These are phyloP conservation scores for Prunus padus DNA, from an alignment of 306 rosid genomes.

Conservation along the genomic window DNA sequence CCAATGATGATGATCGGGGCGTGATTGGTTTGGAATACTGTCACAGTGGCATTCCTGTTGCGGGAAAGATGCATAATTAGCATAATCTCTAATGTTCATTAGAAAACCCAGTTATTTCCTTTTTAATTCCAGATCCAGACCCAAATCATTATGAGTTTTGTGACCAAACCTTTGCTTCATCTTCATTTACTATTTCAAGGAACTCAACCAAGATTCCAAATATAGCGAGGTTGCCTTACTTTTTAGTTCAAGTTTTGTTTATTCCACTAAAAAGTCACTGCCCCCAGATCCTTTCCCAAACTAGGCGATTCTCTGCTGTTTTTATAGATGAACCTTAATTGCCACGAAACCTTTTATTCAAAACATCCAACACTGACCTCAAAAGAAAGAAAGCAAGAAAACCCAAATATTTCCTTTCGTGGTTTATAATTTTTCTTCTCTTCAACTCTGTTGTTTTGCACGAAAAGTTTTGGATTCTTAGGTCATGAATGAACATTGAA, in stretches of 20 bases:
- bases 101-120: neutral
- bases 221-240: neutral
- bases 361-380: neutral
- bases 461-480: neutral
- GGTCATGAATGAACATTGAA: neutral
- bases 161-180: neutral
- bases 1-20: too few relatives aligned
- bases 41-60: too few relatives aligned
- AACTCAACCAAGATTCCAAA: neutral
- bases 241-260: neutral
- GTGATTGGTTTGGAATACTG: too few relatives aligned
- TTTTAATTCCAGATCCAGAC: neutral
- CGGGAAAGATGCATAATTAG: too few relatives aligned
- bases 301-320: neutral
- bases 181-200: neutral
- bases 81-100: too few relatives aligned
- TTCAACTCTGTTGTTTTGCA: neutral
- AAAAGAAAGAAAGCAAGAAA: slow-evolving; percentile 11
- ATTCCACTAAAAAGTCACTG: too few relatives aligned
- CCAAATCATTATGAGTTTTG: neutral
- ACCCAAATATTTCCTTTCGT: neutral
- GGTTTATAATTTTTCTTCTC: neutral
- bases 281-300: neutral
- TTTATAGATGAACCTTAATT: neutral
- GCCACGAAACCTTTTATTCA: slow-evolving; percentile 2